Evolutionary conservation across 2,329 filamentous ascomycete species (phyloP).

Genomic region (Alternaria sp.): DNA sequence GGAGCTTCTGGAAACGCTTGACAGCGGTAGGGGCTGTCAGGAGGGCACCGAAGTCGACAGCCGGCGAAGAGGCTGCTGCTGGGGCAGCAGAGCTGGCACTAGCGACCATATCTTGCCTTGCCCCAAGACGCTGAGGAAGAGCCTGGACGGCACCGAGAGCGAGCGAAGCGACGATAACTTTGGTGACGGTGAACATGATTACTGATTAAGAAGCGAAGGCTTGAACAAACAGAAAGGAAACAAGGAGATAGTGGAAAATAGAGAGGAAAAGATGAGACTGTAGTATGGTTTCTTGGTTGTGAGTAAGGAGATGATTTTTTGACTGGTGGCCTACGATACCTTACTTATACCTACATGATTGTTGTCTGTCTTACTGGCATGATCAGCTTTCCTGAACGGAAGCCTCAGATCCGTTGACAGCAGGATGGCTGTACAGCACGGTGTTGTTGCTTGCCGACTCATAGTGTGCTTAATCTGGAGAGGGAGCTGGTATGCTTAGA

Average conservation of each 20-base stretch:
- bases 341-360: conserved; percentile 38
- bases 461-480: conserved; percentile 23
- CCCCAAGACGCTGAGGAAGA: conserved; percentile 30
- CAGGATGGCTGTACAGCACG: conserved; percentile 21
- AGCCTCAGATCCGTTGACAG: conserved; percentile 14
- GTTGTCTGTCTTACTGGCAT: neutral
- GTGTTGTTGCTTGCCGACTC: conserved; percentile 13
- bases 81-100: conserved; percentile 12
- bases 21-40: conserved; percentile 47
- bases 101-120: neutral
- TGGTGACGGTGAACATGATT: conserved; percentile 50
- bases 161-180: conserved; percentile 45
- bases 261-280: conserved; percentile 27
- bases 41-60: conserved; percentile 43
- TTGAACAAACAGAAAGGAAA: conserved; percentile 32
- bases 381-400: conserved; percentile 15
- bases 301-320: conserved; percentile 37
- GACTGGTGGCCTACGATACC: conserved; percentile 4
- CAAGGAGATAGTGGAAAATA: conserved; percentile 25
- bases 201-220: conserved; percentile 31
- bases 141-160: conserved; percentile 44
- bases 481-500: conserved; percentile 23
- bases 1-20: conserved; percentile 51
- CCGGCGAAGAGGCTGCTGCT: conserved; percentile 17
- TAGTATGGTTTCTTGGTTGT: conserved; percentile 39